phyloP scores from a whole-genome alignment of 139 green algal genomes.

The Chlamydomonas incerta region DNA sequence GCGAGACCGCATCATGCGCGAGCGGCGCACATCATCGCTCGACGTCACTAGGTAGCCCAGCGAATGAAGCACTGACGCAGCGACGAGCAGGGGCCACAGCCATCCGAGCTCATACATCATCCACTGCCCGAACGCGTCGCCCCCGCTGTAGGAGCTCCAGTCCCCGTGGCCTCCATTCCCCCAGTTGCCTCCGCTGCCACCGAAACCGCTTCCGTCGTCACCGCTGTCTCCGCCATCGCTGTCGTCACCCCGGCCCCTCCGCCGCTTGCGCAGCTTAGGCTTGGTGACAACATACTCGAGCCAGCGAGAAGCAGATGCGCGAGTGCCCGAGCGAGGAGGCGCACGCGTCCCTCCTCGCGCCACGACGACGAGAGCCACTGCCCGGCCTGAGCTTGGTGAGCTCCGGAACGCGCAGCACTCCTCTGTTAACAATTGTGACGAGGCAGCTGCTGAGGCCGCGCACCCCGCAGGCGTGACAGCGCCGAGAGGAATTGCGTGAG shows the following conservation, averaged over 20 bases:
- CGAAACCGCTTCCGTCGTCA: neutral
- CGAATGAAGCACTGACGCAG: constrained; percentile 2
- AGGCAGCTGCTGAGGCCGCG: neutral
- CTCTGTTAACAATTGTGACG: too few species aligned
- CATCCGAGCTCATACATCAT: constrained; percentile 1
- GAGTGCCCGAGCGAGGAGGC: neutral
- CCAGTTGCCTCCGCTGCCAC: constrained; percentile 2
- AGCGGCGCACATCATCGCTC: neutral
- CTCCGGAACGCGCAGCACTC: neutral
- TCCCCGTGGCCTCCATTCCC: constrained; percentile 23
- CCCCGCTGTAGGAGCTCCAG: constrained; percentile 12
- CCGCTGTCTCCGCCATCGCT: constrained; percentile 10
- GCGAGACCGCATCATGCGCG: neutral
- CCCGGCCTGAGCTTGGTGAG: neutral
- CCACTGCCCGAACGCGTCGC: constrained; percentile 10
- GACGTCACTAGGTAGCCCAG: neutral
- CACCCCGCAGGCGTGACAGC: too few species aligned
- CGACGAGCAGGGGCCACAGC: constrained; percentile 13
- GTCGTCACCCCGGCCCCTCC: constrained; percentile 11
- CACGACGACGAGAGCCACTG: neutral
- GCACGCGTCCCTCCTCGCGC: neutral
- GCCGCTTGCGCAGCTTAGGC: constrained; percentile 25
- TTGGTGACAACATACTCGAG: constrained; percentile 15
- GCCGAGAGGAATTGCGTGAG: too few species aligned
- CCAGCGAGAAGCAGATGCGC: constrained; percentile 15